Conservation (phyloP, 768 basidiomycete genomes). For the Boletus bicolor region DNA sequence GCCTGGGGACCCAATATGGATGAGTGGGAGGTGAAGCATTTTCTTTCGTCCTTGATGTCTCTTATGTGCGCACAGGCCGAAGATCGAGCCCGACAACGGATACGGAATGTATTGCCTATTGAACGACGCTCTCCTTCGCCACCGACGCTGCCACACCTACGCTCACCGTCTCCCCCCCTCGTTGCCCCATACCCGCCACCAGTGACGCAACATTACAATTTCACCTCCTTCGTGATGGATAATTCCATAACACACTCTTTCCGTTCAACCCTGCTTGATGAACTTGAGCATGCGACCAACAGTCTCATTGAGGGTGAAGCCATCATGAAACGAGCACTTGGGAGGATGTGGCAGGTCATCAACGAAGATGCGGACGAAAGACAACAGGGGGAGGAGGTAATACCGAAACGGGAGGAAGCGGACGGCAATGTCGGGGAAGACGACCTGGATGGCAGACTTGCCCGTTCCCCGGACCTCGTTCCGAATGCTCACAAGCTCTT, state of each 20-base stretch:
- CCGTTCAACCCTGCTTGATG: constrained; percentile 72
- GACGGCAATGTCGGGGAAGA: constrained; percentile 49
- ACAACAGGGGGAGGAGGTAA: constrained; percentile 37
- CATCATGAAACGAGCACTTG: constrained; percentile 66
- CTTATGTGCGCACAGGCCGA: constrained; percentile 52
- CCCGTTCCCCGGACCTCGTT: constrained; percentile 64
- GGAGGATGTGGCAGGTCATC: constrained; percentile 78
- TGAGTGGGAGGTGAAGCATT: constrained; percentile 69
- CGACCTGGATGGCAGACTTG: constrained; percentile 41
- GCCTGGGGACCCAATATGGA: constrained; percentile 83
- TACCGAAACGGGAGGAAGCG: constrained; percentile 68
- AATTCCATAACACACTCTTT: constrained; percentile 81
- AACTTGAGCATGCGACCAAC: constrained; percentile 79
- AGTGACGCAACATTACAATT: constrained; percentile 63
- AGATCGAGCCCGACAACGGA: constrained; percentile 78
- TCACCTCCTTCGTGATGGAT: constrained; percentile 84
- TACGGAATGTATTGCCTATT: constrained; percentile 61
- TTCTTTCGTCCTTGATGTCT: constrained; percentile 5
- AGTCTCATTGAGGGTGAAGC: constrained; percentile 83
- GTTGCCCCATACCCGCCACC: constrained; percentile 73
- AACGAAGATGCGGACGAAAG: constrained; percentile 59
- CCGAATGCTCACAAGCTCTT: constrained; percentile 67
- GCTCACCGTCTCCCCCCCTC: constrained; percentile 76
- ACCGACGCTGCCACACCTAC: constrained; percentile 69
- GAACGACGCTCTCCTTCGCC: constrained; percentile 68